Evolutionary conservation across 495 filamentous ascomycete species (phyloP).

Genomic region (Acidiella bohemica): DNA sequence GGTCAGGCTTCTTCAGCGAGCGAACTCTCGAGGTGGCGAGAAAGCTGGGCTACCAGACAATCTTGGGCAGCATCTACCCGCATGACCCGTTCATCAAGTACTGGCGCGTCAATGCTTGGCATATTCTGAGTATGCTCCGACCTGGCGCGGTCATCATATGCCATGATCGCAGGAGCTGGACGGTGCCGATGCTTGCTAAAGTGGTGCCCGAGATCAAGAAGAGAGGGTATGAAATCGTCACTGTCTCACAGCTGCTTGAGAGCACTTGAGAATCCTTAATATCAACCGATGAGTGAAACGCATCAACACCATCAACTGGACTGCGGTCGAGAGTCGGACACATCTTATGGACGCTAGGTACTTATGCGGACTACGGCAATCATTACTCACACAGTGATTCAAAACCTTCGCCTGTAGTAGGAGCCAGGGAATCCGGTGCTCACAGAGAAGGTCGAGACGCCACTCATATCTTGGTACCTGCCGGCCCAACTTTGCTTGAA

Average conservation of each 20-base stretch:
- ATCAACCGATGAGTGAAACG: too few species aligned
- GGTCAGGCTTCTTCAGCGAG: constrained; percentile 63
- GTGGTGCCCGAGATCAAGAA: constrained; percentile 56
- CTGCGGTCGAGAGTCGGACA: too few species aligned
- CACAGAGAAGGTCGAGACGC: too few species aligned
- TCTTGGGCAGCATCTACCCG: constrained; percentile 72
- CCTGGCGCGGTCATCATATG: constrained; percentile 69
- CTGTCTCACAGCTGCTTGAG: constrained; percentile 49
- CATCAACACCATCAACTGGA: too few species aligned
- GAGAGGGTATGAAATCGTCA: constrained; percentile 55
- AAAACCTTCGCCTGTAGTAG: too few species aligned
- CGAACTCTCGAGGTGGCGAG: constrained; percentile 46
- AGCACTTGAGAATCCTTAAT: too few species aligned
- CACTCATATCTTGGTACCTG: too few species aligned
- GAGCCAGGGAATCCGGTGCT: too few species aligned
- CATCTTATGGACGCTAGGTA: too few species aligned
- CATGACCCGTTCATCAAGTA: constrained; percentile 69
- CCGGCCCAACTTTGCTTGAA: too few species aligned
- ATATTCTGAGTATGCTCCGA: constrained; percentile 63
- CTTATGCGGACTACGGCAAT: too few species aligned
- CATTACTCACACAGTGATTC: too few species aligned
- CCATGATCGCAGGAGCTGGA: constrained; percentile 72
- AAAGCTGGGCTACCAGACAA: constrained; percentile 47
- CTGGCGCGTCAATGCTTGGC: constrained; percentile 55
- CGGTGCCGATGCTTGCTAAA: constrained; percentile 54